phyloP scores from a whole-genome alignment of 2,329 filamentous ascomycete genomes.

The Amylocarpus encephaloides region DNA sequence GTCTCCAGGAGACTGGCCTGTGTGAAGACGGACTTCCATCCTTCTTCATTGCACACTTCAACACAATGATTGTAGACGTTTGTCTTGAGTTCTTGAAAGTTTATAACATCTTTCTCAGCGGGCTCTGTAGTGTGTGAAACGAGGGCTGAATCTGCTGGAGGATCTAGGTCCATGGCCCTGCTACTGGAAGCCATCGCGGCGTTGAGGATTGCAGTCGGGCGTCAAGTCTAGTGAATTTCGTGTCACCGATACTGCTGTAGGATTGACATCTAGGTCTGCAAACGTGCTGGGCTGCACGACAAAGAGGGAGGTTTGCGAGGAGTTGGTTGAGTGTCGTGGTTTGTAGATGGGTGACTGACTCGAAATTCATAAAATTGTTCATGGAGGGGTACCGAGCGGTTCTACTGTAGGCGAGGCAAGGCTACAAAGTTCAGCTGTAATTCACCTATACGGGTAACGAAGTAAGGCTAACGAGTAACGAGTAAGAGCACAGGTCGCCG shows the following conservation, averaged over 20 bases:
- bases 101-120: conserved; percentile 15
- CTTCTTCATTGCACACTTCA: conserved; percentile 11
- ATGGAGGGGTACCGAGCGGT: not conserved
- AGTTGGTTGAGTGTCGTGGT: not conserved
- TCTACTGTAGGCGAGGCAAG: conserved; percentile 3
- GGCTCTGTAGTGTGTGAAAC: conserved; percentile 15
- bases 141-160: not conserved
- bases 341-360: conserved; percentile 1
- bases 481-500: too few relatives aligned
- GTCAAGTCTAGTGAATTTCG: not conserved
- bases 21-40: conserved; percentile 39
- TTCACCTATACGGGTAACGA: too few relatives aligned
- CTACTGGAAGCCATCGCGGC: conserved; percentile 7
- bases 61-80: conserved; percentile 27
- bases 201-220: not conserved
- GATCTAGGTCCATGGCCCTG: not conserved
- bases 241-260: not conserved
- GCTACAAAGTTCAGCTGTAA: not conserved
- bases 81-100: conserved; percentile 16
- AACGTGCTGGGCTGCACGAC: conserved; percentile 5
- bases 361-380: conserved; percentile 1
- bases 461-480: too few relatives aligned
- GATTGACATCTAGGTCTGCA: conserved; percentile 5
- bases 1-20: conserved; percentile 53
- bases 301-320: not conserved